Evolutionary conservation across 129 eudicot genomes (phyloP).

Genomic region (Flaveria robusta): DNA sequence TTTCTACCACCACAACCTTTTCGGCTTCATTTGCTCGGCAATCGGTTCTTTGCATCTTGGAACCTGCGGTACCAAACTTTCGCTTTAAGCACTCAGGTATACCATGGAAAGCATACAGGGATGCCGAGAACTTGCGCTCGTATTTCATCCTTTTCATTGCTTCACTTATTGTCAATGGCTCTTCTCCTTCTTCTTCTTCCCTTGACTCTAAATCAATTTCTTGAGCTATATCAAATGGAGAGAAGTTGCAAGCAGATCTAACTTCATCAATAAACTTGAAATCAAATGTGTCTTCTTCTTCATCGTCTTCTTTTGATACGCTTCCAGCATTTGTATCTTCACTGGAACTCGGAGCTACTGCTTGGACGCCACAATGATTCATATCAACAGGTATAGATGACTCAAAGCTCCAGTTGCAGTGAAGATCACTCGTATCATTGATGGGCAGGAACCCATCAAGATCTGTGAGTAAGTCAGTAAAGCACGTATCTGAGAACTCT

Average conservation of each 20-base stretch:
- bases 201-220: slow-evolving; percentile 43
- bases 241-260: slow-evolving; percentile 39
- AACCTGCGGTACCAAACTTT: slow-evolving; percentile 41
- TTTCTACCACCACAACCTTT: slow-evolving; percentile 18
- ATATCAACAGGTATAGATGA: slow-evolving; percentile 32
- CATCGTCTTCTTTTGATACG: slow-evolving; percentile 43
- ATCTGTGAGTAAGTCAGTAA: slow-evolving; percentile 56
- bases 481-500: slow-evolving; percentile 46
- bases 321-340: slow-evolving; percentile 37
- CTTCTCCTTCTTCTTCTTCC: slow-evolving; percentile 44
- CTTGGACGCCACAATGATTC: slow-evolving; percentile 16
- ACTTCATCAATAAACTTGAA: slow-evolving; percentile 63
- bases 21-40: slow-evolving; percentile 31
- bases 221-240: slow-evolving; percentile 63
- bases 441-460: slow-evolving; percentile 40
- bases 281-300: slow-evolving; percentile 45
- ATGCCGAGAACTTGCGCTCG: slow-evolving; percentile 78
- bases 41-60: slow-evolving; percentile 39
- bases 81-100: slow-evolving; percentile 63
- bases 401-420: slow-evolving; percentile 23
- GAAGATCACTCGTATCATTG: slow-evolving; percentile 20
- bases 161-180: slow-evolving; percentile 58
- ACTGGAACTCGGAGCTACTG: slow-evolving; percentile 25
- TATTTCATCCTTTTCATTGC: slow-evolving; percentile 73
- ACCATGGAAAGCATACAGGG: slow-evolving; percentile 75